Conservation (phyloP, 768 basidiomycete genomes). For the Leccinellum rugosiceps region DNA sequence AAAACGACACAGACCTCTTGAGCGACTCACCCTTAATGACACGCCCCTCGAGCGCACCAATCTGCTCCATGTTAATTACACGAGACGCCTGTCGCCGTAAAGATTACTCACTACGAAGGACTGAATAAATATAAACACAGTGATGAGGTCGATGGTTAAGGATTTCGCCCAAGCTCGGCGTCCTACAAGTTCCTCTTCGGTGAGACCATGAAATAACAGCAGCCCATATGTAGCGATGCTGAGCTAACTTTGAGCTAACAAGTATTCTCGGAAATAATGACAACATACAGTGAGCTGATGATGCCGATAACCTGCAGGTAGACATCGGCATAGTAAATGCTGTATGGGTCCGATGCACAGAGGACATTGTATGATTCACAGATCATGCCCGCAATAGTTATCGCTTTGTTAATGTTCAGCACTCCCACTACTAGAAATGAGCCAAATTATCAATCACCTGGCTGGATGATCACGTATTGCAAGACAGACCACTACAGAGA, state of each 20-base stretch:
- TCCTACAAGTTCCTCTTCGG: conserved; percentile 70
- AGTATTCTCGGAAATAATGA: background rate
- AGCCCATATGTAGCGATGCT: conserved; percentile 87
- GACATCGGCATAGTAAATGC: conserved; percentile 57
- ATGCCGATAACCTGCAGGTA: conserved; percentile 76
- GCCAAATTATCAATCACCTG: conserved; percentile 30
- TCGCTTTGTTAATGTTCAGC: conserved; percentile 13
- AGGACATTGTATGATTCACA: conserved; percentile 67
- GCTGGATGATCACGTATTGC: conserved; percentile 81
- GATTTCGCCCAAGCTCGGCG: conserved; percentile 82
- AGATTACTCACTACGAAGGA: conserved; percentile 58
- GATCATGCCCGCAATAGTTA: conserved; percentile 74
- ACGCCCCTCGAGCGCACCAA: conserved; percentile 58
- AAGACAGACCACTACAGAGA: conserved; percentile 71
- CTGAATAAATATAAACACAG: conserved; percentile 89
- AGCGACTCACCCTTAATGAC: conserved; percentile 58
- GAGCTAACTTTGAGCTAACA: background rate
- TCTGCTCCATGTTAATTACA: conserved; percentile 37
- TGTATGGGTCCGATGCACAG: conserved; percentile 62
- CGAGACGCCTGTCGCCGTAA: background rate
- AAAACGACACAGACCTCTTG: background rate
- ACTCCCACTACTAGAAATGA: background rate
- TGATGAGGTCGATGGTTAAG: conserved; percentile 79
- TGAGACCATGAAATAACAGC: conserved; percentile 78
- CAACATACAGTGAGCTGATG: conserved; percentile 68